These are phyloP conservation scores for Diaporthe ilicicola DNA, from an alignment of 2,329 filamentous ascomycete species.

Conservation along the genomic window DNA sequence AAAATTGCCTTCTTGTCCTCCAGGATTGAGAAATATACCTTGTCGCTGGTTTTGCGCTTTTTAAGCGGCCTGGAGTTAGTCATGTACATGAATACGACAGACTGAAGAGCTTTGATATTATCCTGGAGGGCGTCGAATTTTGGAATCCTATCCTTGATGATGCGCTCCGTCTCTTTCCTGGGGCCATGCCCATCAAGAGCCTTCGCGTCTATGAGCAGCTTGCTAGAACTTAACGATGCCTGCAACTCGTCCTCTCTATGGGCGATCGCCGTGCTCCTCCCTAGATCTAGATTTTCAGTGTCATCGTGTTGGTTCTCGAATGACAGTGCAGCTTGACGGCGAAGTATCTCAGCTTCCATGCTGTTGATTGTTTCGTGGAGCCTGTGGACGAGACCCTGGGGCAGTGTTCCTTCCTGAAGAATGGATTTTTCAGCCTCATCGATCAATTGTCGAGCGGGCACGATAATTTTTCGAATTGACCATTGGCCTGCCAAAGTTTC, in stretches of 20 bases:
- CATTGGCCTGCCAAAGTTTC: background rate
- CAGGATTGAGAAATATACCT: background rate
- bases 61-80: background rate
- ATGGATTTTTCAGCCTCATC: background rate
- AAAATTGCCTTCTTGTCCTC: background rate
- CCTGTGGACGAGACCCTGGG: background rate
- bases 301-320: background rate
- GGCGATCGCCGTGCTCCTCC: background rate
- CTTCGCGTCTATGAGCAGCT: fast-evolving
- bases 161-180: background rate
- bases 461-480: background rate
- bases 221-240: too few relatives aligned
- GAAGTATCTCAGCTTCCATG: background rate
- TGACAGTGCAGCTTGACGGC: background rate
- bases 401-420: background rate
- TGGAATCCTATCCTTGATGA: background rate
- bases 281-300: background rate
- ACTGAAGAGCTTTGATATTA: background rate
- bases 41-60: background rate
- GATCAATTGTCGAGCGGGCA: background rate
- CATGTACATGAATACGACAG: background rate
- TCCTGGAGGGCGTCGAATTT: background rate
- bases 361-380: background rate
- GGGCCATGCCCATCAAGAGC: background rate
- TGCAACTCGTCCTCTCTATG: too few relatives aligned